phyloP scores from a whole-genome alignment of 768 basidiomycete genomes.

The Boletus sp. region DNA sequence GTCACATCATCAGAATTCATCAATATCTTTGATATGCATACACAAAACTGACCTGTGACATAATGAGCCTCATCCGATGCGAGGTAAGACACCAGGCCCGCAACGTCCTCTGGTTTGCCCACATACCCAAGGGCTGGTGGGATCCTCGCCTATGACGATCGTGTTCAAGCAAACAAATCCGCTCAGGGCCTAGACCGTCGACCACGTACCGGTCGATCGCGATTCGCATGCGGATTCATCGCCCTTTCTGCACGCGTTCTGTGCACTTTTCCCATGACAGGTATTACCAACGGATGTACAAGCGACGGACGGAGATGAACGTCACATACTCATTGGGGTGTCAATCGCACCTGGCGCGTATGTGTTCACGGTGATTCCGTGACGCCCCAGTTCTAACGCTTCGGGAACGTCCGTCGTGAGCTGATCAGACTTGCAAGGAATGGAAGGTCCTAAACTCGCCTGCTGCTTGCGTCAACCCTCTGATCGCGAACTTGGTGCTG shows the following conservation, averaged over 20 bases:
- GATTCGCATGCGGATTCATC: not conserved
- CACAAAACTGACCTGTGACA: not conserved
- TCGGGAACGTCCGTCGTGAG: not conserved
- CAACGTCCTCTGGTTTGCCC: not conserved
- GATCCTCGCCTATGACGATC: not conserved
- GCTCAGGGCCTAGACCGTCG: no score
- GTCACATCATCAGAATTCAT: not conserved
- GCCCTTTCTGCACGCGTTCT: not conserved
- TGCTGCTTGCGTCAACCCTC: constrained; percentile 23
- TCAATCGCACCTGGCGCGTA: constrained; percentile 28
- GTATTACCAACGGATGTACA: not conserved
- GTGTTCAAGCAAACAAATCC: not conserved
- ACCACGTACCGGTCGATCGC: not conserved
- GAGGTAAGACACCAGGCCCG: not conserved
- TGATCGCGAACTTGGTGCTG: constrained; percentile 22
- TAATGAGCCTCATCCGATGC: not conserved
- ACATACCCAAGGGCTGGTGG: not conserved
- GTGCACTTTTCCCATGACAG: not conserved
- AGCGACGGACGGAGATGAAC: not conserved
- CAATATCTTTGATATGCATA: not conserved
- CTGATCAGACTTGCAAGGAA: not conserved
- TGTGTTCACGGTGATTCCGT: constrained; percentile 44
- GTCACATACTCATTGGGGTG: constrained; percentile 14
- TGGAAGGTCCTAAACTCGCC: constrained; percentile 2
- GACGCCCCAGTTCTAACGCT: constrained; percentile 38